A percentile compares a stretch with the other conserved stretches of the same genome.
Conservation (phyloP, 192 early-diverging fungal genomes). For the Nowakowskiella sp. region DNA sequence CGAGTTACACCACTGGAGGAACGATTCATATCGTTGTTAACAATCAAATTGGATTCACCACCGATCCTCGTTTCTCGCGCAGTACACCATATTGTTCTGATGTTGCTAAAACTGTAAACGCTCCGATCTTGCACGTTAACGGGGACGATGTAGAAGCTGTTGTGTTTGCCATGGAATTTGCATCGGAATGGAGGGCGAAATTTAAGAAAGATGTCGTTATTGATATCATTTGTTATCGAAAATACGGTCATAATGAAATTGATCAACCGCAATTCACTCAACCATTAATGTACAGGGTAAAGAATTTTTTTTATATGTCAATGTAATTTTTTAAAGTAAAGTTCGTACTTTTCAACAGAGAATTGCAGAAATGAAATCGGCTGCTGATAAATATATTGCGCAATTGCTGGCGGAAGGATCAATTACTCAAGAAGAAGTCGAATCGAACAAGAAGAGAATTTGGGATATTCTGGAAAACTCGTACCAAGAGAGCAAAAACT, state of each 20-base stretch:
- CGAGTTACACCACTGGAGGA: constrained; percentile 92
- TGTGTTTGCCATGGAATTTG: constrained; percentile 87
- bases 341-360: constrained; percentile 36
- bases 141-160: constrained; percentile 97
- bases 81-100: constrained; percentile 96
- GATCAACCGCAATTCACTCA: constrained; percentile 99
- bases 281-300: constrained; percentile 85
- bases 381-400: constrained; percentile 74
- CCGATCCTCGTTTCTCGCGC: constrained; percentile 90
- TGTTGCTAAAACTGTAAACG: constrained; percentile 91
- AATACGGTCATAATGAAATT: constrained; percentile 98
- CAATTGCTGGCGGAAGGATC: constrained; percentile 78
- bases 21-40: constrained; percentile 96
- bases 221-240: constrained; percentile 95
- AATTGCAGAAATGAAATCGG: constrained; percentile 78
- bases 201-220: constrained; percentile 96
- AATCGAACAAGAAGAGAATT: constrained; percentile 82
- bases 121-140: constrained; percentile 98
- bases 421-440: constrained; percentile 72
- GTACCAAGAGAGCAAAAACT: constrained; percentile 80
- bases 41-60: constrained; percentile 99
- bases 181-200: constrained; percentile 89
- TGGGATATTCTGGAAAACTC: constrained; percentile 90
- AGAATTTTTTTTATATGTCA: neutral
- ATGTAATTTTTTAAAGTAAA: constrained; percentile 1